phyloP scores from a whole-genome alignment of 192 early-diverging fungal species.

The Allomyces macrogynus region DNA sequence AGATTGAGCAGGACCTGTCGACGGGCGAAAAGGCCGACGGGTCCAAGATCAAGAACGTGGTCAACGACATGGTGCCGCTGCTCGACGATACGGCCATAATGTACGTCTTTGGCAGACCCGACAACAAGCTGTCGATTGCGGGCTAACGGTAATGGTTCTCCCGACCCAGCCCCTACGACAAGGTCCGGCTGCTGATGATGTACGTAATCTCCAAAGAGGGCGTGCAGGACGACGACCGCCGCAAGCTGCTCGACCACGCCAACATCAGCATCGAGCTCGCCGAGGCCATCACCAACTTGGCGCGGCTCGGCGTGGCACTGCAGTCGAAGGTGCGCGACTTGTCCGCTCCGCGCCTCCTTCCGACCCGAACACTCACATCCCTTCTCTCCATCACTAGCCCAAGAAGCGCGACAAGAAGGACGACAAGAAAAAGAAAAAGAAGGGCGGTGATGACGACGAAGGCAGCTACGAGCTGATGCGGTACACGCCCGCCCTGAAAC shows the following conservation, averaged over 20 bases:
- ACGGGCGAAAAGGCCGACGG: conserved; percentile 62
- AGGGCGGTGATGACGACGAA: conserved; percentile 30
- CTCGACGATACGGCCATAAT: conserved; percentile 45
- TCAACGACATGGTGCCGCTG: conserved; percentile 55
- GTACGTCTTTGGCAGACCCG: conserved; percentile 10
- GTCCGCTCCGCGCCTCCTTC: too few relatives aligned
- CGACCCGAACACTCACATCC: too few relatives aligned
- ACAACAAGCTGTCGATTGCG: too few relatives aligned
- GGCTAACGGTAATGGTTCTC: too few relatives aligned
- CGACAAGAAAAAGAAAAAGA: conserved; percentile 27
- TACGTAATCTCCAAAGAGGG: conserved; percentile 65
- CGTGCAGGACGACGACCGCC: conserved; percentile 46
- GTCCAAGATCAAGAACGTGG: conserved; percentile 33
- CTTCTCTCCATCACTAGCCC: conserved; percentile 13
- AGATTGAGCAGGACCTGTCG: conserved; percentile 62
- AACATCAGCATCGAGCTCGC: conserved; percentile 48
- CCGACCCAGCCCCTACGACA: conserved; percentile 47
- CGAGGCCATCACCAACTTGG: conserved; percentile 59
- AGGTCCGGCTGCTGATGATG: conserved; percentile 54
- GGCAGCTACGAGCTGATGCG: conserved; percentile 52
- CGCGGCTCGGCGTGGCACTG: conserved; percentile 40
- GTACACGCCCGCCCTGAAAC: conserved; percentile 55
- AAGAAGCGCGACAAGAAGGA: conserved; percentile 32
- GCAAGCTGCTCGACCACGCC: conserved; percentile 43
- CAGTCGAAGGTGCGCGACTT: too few relatives aligned